Conservation (phyloP, 805 yeast genomes). For the Metschnikowia noctiluminum region DNA sequence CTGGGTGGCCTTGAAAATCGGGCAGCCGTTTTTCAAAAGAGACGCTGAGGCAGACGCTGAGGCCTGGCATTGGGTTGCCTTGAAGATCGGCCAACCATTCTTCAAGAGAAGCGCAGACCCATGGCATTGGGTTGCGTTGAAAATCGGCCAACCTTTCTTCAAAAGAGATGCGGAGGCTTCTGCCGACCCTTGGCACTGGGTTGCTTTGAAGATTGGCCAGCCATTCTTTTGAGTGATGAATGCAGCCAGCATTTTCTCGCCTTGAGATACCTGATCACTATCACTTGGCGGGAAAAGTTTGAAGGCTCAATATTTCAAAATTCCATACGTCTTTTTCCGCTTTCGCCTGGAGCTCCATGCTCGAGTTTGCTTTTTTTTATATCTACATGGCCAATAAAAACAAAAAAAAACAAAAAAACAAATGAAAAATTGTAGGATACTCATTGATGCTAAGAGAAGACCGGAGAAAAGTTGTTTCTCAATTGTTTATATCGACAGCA, state of each 20-base stretch:
- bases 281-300: not conserved
- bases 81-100: conserved; percentile 14
- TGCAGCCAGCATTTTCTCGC: not conserved
- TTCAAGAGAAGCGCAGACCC: conserved; percentile 11
- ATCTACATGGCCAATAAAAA: conserved; percentile 2
- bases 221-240: conserved; percentile 5
- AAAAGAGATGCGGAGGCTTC: conserved; percentile 2
- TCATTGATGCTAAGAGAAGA: too few species aligned
- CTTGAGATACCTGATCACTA: not conserved
- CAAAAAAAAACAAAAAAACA: not conserved
- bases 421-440: too few species aligned
- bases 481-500: too few species aligned
- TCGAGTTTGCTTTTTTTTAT: not conserved
- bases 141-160: conserved; percentile 14
- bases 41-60: conserved; percentile 11
- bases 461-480: too few species aligned
- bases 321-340: not conserved
- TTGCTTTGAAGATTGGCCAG: conserved; percentile 9
- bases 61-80: conserved; percentile 11
- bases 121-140: conserved; percentile 12
- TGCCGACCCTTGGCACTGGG: conserved; percentile 10
- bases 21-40: conserved; percentile 15
- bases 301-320: not conserved
- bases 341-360: not conserved
- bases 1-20: conserved; percentile 13